phyloP scores from a whole-genome alignment of 2,329 filamentous ascomycete genomes.

The Xylariaceae sp. region DNA sequence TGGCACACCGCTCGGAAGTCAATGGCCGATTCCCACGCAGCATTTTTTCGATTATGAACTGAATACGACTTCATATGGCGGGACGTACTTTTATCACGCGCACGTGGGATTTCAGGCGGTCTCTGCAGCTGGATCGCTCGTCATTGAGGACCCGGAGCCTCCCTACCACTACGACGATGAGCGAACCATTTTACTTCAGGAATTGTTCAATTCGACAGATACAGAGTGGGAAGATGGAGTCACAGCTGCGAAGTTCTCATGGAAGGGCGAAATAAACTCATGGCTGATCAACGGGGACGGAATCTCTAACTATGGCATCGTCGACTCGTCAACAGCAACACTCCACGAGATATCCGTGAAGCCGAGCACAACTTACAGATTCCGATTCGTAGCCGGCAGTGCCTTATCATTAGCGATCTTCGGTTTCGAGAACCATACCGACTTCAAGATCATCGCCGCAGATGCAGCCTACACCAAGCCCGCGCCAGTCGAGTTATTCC shows the following conservation, averaged over 20 bases:
- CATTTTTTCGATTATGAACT: slow-evolving; percentile 16
- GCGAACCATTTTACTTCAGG: slow-evolving; percentile 9
- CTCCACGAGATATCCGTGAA: slow-evolving; percentile 9
- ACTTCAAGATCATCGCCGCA: slow-evolving; percentile 10
- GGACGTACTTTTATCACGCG: slow-evolving; percentile 14
- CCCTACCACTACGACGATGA: slow-evolving; percentile 13
- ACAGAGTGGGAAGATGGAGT: slow-evolving; percentile 3
- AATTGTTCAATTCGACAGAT: slow-evolving; percentile 10
- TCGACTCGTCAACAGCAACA: slow-evolving; percentile 6
- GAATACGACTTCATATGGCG: slow-evolving; percentile 6
- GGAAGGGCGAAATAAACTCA: slow-evolving; percentile 9
- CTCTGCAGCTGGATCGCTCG: slow-evolving; percentile 11
- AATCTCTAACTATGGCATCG: slow-evolving; percentile 9
- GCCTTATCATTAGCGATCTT: slow-evolving; percentile 8
- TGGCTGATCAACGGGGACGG: slow-evolving; percentile 16
- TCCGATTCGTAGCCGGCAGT: slow-evolving; percentile 7
- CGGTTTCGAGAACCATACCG: slow-evolving; percentile 11
- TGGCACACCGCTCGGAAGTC: slow-evolving; percentile 12
- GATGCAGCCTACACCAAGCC: slow-evolving; percentile 13
- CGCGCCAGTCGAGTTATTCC: slow-evolving; percentile 6
- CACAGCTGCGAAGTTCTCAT: slow-evolving; percentile 1
- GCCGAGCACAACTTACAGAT: slow-evolving; percentile 8
- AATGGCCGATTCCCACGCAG: slow-evolving; percentile 13
- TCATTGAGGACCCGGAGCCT: slow-evolving; percentile 6
- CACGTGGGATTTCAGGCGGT: slow-evolving; percentile 13